phyloP scores from a whole-genome alignment of 192 early-diverging fungal genomes.

The Paraglomus brasilianum region DNA sequence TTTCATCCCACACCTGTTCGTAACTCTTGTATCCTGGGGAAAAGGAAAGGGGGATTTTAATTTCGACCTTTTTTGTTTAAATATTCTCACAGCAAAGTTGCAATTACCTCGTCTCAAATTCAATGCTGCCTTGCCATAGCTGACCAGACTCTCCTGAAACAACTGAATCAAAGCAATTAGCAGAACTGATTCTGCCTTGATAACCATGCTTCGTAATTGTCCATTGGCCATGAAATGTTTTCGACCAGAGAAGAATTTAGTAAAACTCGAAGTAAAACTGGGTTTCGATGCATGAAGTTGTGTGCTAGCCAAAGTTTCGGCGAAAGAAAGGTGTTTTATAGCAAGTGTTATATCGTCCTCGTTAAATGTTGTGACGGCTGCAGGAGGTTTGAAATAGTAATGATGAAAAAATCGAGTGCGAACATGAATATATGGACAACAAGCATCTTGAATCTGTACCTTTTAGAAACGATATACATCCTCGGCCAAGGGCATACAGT shows the following conservation, averaged over 20 bases:
- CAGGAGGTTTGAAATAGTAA: not conserved
- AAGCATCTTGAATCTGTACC: conserved; percentile 37
- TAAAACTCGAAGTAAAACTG: conserved; percentile 34
- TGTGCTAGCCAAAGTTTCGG: conserved; percentile 46
- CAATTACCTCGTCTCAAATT: conserved; percentile 52
- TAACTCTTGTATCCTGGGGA: conserved; percentile 49
- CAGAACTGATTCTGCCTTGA: conserved; percentile 52
- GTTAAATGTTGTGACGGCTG: conserved; percentile 47
- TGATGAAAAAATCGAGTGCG: conserved; percentile 18
- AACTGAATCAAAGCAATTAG: conserved; percentile 49
- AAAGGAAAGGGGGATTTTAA: not conserved
- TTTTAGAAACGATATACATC: conserved; percentile 56
- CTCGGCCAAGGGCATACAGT: conserved; percentile 52
- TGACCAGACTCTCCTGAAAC: conserved; percentile 48
- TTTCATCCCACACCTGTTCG: conserved; percentile 49
- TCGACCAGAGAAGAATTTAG: conserved; percentile 4
- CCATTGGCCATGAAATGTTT: conserved; percentile 50
- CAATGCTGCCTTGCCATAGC: conserved; percentile 54
- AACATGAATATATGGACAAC: not conserved
- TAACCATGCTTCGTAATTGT: conserved; percentile 49
- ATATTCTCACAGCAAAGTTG: not conserved
- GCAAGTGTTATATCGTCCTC: conserved; percentile 47
- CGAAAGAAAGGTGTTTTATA: conserved; percentile 38
- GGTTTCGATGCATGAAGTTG: conserved; percentile 50
- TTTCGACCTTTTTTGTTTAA: not conserved